Conservation (phyloP, 306 rosid species). For the Crotalaria pallida region DNA sequence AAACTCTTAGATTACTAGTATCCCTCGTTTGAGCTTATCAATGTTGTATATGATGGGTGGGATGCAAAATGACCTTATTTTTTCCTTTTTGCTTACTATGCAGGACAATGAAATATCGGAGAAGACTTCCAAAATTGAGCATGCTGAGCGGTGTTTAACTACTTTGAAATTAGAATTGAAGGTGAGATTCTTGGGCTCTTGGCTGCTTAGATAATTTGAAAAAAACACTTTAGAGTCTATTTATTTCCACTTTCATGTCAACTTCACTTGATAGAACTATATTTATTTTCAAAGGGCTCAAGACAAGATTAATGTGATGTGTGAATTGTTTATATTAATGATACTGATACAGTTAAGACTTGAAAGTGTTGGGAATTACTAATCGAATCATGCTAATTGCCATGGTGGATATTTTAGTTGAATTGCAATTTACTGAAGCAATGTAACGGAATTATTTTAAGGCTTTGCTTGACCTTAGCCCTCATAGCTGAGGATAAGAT, state of each 20-base stretch:
- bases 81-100: constrained; percentile 18
- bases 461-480: no score
- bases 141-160: constrained; percentile 63
- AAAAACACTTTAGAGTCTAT: neutral
- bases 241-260: neutral
- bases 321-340: neutral
- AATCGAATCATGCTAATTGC: neutral
- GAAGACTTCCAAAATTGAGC: constrained; percentile 45
- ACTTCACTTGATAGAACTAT: neutral
- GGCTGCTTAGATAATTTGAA: neutral
- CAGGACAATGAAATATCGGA: constrained; percentile 65
- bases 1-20: neutral
- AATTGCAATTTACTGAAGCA: neutral
- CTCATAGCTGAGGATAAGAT: no score
- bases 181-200: constrained; percentile 40
- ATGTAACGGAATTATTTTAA: neutral
- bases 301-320: neutral
- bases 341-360: neutral
- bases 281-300: neutral
- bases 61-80: neutral
- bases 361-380: neutral
- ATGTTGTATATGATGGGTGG: neutral
- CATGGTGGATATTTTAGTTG: neutral
- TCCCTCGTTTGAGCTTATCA: neutral
- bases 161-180: constrained; percentile 53